These are phyloP conservation scores for Chaetomium globosum DNA, from an alignment of 2,329 filamentous ascomycete species.

Conservation along the genomic window DNA sequence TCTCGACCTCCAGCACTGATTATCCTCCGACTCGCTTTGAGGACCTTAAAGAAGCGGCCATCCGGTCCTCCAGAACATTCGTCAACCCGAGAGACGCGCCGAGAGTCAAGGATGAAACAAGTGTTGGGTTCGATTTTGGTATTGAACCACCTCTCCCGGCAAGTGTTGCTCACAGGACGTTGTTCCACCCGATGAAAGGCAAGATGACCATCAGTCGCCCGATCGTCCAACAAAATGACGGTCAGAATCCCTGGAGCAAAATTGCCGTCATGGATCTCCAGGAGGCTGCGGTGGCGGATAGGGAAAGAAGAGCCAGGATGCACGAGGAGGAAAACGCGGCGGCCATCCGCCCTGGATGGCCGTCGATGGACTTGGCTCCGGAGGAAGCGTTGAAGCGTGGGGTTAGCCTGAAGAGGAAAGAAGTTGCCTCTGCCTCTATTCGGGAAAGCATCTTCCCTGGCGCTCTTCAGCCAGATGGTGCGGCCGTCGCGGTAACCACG, in stretches of 20 bases:
- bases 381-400: slow-evolving; percentile 44
- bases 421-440: slow-evolving; percentile 40
- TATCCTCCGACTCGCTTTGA: slow-evolving; percentile 53
- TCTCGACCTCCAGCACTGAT: slow-evolving; percentile 49
- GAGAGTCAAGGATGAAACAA: slow-evolving; percentile 35
- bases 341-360: slow-evolving; percentile 44
- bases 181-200: slow-evolving; percentile 37
- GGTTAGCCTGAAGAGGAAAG: slow-evolving; percentile 46
- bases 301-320: slow-evolving; percentile 46
- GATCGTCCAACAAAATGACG: slow-evolving; percentile 46
- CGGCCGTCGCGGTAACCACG: slow-evolving; percentile 46
- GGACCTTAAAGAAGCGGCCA: slow-evolving; percentile 50
- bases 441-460: slow-evolving; percentile 33
- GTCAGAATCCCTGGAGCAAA: slow-evolving; percentile 48
- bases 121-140: slow-evolving; percentile 26
- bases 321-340: slow-evolving; percentile 41
- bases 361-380: slow-evolving; percentile 41
- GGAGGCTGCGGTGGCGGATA: slow-evolving; percentile 53
- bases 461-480: slow-evolving; percentile 35
- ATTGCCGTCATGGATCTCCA: slow-evolving; percentile 55
- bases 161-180: slow-evolving; percentile 39
- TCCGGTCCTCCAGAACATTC: slow-evolving; percentile 45
- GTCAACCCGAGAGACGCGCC: slow-evolving; percentile 42
- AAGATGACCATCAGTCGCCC: slow-evolving; percentile 56
- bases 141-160: slow-evolving; percentile 48